Evolutionary conservation across 2,329 filamentous ascomycete species (phyloP), one percentile per base, ranked within the genome.

Genomic region (Zarea fungicola): DNA sequence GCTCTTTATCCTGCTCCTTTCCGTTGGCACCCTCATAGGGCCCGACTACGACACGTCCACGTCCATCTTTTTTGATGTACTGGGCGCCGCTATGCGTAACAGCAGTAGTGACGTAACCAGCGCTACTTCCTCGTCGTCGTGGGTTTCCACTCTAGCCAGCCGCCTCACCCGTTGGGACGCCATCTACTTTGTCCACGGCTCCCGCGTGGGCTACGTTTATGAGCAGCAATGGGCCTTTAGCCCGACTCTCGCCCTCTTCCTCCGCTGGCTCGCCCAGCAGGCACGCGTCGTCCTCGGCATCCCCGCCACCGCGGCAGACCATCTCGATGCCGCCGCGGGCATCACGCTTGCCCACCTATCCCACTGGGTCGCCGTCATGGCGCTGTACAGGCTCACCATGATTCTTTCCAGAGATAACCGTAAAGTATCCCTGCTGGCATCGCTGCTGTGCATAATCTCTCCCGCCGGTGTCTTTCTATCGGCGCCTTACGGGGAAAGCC

Each of bases 191-290:
- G 70, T 84, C 51, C 76, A 81, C 55, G 64, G 73, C 37, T 79
- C 86, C 5, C 73, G 73, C 35, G 72, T 78, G 10, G 86, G 85
- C 28, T 83, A 89, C 57, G 48, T 83, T 10, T 86, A 81, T 62
- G 89, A 95, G 68, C 89, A 93, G 67, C 86, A 92, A 66, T 93
- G 87, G 87, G 89, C 88, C 0, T 93, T 91, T 68, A 84, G 84
- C 31, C 55, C 60, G 49, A 69, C 67, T 51, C 55, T 81, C 39
- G 75, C 78, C 2, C 55, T 63, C 8, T 55, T 68, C 32, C 70
- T 78, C 19, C 63, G 68, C 9, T 55, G 54, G 31, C 18, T 76
- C 10, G 52, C 62, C 8, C 55, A 56, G 63, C 58, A 44, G 14
- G 51, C 68, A 21, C 53, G 55, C 34, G 54, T 43, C 10, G 32